phyloP scores from a whole-genome alignment of 1,139 yeast species.

The Meyerozyma sp. region DNA sequence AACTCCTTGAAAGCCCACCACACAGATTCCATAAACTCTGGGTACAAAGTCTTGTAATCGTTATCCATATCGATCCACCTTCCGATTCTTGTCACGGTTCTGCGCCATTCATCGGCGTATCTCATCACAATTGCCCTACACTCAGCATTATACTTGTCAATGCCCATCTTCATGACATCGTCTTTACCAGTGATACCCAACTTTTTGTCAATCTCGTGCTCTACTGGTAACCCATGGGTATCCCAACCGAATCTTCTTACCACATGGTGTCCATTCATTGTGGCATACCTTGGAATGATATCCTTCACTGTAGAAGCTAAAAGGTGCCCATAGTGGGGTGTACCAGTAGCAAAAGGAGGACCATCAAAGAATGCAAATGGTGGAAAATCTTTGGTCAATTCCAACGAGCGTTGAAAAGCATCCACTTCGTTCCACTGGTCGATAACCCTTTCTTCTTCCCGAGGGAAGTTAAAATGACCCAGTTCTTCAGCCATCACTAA shows the following conservation, averaged over 20 bases:
- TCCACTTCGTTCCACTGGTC: slow-evolving; percentile 83
- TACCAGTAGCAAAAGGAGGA: slow-evolving; percentile 99
- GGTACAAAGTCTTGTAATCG: slow-evolving; percentile 95
- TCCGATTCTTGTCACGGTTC: slow-evolving; percentile 87
- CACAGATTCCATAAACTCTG: slow-evolving; percentile 93
- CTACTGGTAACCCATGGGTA: slow-evolving; percentile 97
- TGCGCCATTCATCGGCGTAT: slow-evolving; percentile 92
- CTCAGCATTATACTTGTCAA: slow-evolving; percentile 87
- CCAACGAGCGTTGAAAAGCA: slow-evolving; percentile 85
- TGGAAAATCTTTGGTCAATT: slow-evolving; percentile 79
- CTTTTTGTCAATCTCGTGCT: slow-evolving; percentile 97
- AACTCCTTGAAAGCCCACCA: slow-evolving; percentile 98
- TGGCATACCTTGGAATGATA: slow-evolving; percentile 94
- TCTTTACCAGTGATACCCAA: slow-evolving; percentile 89
- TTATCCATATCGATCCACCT: slow-evolving; percentile 99
- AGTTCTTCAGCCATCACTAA: slow-evolving; percentile 28
- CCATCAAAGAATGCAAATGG: slow-evolving; percentile 95
- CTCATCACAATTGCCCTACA: slow-evolving; percentile 97
- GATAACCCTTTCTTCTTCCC: slow-evolving; percentile 79
- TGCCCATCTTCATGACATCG: slow-evolving; percentile 91
- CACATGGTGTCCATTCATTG: slow-evolving; percentile 94
- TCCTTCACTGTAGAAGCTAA: slow-evolving; percentile 95
- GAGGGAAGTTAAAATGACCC: slow-evolving; percentile 61
- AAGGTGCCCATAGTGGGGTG: slow-evolving; percentile 98
- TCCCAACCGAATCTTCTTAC: slow-evolving; percentile 99